These are phyloP conservation scores for Russula sp. DNA, from an alignment of 768 basidiomycete species.

Conservation along the genomic window DNA sequence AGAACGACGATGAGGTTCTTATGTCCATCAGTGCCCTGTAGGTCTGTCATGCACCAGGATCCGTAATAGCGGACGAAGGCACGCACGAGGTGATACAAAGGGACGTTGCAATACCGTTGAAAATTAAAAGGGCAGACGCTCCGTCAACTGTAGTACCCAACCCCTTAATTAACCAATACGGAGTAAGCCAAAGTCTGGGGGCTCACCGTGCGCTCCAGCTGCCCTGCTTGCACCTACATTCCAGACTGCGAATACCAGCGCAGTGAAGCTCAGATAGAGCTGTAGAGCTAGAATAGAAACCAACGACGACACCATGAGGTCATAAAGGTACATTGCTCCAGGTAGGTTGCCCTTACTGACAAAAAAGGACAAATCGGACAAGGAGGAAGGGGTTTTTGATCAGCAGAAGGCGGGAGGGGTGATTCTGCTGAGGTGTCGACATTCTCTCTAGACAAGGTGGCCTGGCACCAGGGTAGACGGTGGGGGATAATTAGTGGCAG, in stretches of 20 bases:
- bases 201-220: constrained; percentile 12
- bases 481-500: neutral
- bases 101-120: neutral
- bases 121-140: constrained; percentile 6
- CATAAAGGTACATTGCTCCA: neutral
- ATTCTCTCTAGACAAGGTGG: constrained; percentile 1
- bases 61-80: constrained; percentile 32
- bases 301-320: constrained; percentile 29
- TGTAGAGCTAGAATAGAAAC: constrained; percentile 33
- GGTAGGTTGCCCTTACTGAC: constrained; percentile 37
- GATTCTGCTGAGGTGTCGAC: neutral
- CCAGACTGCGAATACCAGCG: constrained; percentile 22
- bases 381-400: constrained; percentile 52
- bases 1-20: constrained; percentile 34
- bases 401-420: neutral
- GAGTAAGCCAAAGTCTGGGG: neutral
- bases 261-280: constrained; percentile 35
- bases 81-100: constrained; percentile 40
- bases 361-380: constrained; percentile 49
- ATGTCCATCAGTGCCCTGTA: constrained; percentile 32
- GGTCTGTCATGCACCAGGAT: constrained; percentile 38
- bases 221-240: constrained; percentile 13
- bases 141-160: constrained; percentile 1
- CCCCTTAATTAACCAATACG: neutral
- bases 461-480: constrained; percentile 4